Percentiles rank a stretch among this genome's conserved stretches.
phyloP scores from a whole-genome alignment of 176 grass and related monocot genomes.

The Oryza longistaminata region DNA sequence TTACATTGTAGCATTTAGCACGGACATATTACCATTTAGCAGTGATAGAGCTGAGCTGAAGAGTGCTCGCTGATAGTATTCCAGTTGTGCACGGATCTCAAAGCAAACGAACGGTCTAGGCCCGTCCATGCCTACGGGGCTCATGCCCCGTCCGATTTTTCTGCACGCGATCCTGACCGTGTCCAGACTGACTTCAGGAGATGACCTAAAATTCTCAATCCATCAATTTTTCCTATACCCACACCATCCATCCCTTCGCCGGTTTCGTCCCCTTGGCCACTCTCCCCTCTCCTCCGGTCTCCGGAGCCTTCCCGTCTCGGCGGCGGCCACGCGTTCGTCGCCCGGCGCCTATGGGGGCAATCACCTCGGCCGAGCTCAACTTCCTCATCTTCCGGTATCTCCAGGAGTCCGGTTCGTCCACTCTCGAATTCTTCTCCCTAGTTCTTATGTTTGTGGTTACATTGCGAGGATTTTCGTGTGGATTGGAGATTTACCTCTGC shows the following conservation, averaged over 20 bases:
- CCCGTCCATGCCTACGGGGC: too few species aligned
- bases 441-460: neutral
- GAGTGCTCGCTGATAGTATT: too few species aligned
- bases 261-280: neutral
- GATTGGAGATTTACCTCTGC: too few species aligned
- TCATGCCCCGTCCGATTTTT: neutral
- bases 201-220: neutral
- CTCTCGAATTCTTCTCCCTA: neutral
- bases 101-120: too few species aligned
- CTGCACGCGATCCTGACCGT: neutral
- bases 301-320: neutral
- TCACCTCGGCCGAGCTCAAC: conserved; percentile 89
- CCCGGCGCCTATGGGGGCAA: conserved; percentile 41
- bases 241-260: neutral
- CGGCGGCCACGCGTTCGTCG: neutral
- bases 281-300: neutral
- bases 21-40: too few species aligned
- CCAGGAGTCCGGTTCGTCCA: conserved; percentile 78
- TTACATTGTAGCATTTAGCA: too few species aligned
- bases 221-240: too few species aligned
- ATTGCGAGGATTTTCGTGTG: neutral
- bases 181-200: neutral
- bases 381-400: conserved; percentile 94
- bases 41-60: too few species aligned
- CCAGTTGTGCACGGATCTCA: too few species aligned